Percentiles rank a stretch among this genome's conserved stretches.
Evolutionary conservation across 2,329 filamentous ascomycete species (phyloP).

Genomic region (Alternaria rosae): DNA sequence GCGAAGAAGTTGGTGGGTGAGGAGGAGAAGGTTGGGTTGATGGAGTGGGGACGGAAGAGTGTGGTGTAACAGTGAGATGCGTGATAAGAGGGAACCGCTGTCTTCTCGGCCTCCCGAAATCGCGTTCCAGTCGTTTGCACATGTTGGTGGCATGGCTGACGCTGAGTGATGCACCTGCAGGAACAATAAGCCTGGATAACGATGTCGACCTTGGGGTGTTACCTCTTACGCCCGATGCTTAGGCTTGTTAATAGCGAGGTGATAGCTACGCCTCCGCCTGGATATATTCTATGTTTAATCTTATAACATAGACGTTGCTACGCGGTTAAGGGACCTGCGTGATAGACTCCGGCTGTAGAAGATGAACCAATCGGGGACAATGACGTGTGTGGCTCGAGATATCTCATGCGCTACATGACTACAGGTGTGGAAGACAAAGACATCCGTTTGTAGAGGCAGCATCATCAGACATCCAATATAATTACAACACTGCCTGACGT

Average conservation of each 20-base stretch:
- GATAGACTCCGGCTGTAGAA: neutral
- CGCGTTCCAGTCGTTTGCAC: neutral
- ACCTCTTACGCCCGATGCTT: neutral
- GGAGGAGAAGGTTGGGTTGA: conserved; percentile 2
- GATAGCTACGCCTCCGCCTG: neutral
- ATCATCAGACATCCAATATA: neutral
- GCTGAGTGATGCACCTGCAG: neutral
- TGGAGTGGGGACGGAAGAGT: neutral
- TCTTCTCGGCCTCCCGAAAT: neutral
- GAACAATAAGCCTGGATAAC: neutral
- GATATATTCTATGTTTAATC: neutral
- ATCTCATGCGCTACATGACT: neutral
- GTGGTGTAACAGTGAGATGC: neutral
- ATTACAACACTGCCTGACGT: neutral
- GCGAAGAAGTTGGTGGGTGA: conserved; percentile 2
- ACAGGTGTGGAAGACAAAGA: neutral
- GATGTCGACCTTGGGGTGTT: neutral
- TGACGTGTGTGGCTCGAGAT: neutral
- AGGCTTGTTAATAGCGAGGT: neutral
- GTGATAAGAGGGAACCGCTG: neutral
- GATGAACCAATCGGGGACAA: neutral
- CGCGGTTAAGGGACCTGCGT: neutral
- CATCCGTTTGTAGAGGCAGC: neutral
- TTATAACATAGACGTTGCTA: neutral
- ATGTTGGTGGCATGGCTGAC: neutral